These are phyloP conservation scores for Solanum chiquidenum DNA, from an alignment of 257 asterid genomes.

Conservation along the genomic window DNA sequence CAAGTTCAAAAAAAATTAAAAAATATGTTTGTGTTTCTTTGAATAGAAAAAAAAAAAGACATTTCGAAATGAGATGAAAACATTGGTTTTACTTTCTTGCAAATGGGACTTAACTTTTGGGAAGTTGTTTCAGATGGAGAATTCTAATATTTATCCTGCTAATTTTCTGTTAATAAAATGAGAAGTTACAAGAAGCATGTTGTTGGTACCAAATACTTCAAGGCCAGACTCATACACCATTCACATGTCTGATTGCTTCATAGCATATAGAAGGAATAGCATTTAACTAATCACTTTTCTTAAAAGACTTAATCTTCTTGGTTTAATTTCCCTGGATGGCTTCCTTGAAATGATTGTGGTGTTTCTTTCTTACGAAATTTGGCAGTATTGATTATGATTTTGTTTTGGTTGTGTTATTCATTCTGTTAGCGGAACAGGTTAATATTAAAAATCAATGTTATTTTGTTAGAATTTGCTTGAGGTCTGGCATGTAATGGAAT, in stretches of 20 bases:
- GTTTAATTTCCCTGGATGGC: background rate
- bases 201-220: background rate
- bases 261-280: background rate
- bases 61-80: background rate
- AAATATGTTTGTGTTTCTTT: background rate
- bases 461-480: background rate
- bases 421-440: background rate
- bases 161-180: background rate
- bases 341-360: background rate
- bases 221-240: background rate
- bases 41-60: background rate
- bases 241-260: background rate
- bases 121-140: background rate
- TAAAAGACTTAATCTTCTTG: background rate
- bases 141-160: background rate
- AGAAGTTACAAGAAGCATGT: background rate
- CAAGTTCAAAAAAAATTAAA: too few relatives aligned
- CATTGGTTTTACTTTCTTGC: background rate
- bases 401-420: background rate
- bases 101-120: background rate
- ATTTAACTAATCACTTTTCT: background rate
- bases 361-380: background rate
- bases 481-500: background rate
- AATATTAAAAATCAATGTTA: background rate
- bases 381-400: background rate